Conservation (phyloP, 371 early-diverging fungal genomes). For the Mortierella sp. region DNA sequence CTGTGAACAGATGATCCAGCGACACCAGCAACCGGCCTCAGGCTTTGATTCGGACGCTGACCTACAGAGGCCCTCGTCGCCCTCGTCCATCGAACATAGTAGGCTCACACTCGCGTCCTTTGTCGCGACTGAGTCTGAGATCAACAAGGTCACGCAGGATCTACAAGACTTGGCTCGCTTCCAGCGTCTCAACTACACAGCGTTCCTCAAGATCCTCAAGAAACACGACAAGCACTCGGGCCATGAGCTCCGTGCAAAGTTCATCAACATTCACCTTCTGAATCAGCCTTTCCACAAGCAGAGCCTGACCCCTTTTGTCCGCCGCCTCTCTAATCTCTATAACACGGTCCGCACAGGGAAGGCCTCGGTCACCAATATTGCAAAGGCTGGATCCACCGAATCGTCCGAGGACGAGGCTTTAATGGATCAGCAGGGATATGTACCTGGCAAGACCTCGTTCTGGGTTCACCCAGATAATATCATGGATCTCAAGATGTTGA, state of each 20-base stretch:
- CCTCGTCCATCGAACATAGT: constrained; percentile 14
- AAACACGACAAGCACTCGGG: constrained; percentile 91
- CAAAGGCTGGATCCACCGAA: constrained; percentile 37
- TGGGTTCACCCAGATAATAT: constrained; percentile 98
- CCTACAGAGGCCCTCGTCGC: too few species aligned
- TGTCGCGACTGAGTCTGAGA: constrained; percentile 67
- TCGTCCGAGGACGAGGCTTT: constrained; percentile 45
- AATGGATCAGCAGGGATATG: constrained; percentile 83
- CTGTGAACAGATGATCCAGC: constrained; percentile 75
- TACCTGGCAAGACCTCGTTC: constrained; percentile 64
- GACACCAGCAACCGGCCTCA: constrained; percentile 58
- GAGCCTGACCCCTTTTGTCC: constrained; percentile 87
- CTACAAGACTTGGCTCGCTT: constrained; percentile 87
- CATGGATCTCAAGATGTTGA: constrained; percentile 86
- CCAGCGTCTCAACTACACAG: constrained; percentile 89
- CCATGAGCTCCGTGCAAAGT: constrained; percentile 84
- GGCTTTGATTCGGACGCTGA: constrained; percentile 42
- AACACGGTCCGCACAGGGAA: constrained; percentile 88
- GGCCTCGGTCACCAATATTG: constrained; percentile 24
- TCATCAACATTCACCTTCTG: constrained; percentile 80
- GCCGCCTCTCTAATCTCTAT: constrained; percentile 88
- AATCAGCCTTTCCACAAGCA: constrained; percentile 88
- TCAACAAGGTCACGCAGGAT: constrained; percentile 79
- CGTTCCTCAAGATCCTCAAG: constrained; percentile 91
- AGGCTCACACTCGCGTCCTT: constrained; percentile 15